A percentile compares a stretch with the other conserved stretches of the same genome.
phyloP scores from a whole-genome alignment of 495 filamentous ascomycete species.

The Penicillium salamii region DNA sequence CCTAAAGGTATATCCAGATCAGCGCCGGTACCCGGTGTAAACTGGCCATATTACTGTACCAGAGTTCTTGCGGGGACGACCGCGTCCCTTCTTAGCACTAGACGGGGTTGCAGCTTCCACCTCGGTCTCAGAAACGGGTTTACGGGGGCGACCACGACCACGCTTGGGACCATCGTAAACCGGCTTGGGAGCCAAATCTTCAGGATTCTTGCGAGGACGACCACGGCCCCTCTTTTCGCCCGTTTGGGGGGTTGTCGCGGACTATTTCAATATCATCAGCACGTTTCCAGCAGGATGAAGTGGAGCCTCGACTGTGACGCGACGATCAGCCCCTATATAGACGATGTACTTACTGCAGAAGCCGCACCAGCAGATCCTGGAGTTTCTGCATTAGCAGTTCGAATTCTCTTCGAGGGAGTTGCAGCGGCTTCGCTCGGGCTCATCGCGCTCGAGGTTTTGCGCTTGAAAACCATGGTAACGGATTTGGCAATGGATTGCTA shows the following conservation, averaged over 20 bases:
- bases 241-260: slow-evolving; percentile 21
- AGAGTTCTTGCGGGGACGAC: slow-evolving; percentile 30
- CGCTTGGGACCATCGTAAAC: slow-evolving; percentile 31
- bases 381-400: slow-evolving; percentile 1
- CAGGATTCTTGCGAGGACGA: slow-evolving; percentile 38
- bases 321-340: slow-evolving; percentile 9
- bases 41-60: slow-evolving; percentile 6
- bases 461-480: slow-evolving; percentile 25
- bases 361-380: not conserved
- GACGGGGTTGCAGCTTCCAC: not conserved
- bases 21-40: too few relatives aligned
- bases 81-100: slow-evolving; percentile 20
- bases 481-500: not conserved
- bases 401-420: slow-evolving; percentile 26
- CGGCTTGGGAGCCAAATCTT: slow-evolving; percentile 19
- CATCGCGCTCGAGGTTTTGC: slow-evolving; percentile 25
- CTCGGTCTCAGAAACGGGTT: slow-evolving; percentile 12
- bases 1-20: not conserved
- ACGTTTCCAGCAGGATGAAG: slow-evolving; percentile 1
- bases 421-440: slow-evolving; percentile 14
- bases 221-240: slow-evolving; percentile 39
- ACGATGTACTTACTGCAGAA: slow-evolving; percentile 12
- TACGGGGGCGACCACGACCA: slow-evolving; percentile 38
- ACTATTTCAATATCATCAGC: slow-evolving; percentile 4
- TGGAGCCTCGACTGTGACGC: slow-evolving; percentile 1